Evolutionary conservation across 2,329 filamentous ascomycete genomes (phyloP).

Genomic region (Fusarium lyarnte): DNA sequence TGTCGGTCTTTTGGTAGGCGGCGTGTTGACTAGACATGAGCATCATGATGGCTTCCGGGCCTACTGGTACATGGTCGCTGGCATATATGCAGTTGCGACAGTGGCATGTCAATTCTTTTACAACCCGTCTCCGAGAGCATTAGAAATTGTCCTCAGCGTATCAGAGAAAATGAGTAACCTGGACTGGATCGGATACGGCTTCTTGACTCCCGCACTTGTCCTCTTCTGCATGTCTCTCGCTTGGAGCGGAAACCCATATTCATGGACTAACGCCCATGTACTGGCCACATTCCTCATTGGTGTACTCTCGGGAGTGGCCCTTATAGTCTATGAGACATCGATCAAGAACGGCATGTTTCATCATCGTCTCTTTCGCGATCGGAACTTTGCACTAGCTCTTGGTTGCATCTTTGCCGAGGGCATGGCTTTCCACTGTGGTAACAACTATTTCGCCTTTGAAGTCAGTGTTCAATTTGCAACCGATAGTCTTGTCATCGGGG

Average conservation of each 20-base stretch:
- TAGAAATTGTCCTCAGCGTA: background rate
- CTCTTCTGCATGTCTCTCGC: background rate
- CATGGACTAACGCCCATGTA: background rate
- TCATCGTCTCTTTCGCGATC: background rate
- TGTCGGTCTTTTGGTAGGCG: background rate
- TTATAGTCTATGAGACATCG: background rate
- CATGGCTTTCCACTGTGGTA: background rate
- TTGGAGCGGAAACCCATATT: background rate
- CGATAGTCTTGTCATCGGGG: background rate
- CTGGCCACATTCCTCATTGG: background rate
- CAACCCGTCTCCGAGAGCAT: background rate
- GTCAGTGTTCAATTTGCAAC: background rate
- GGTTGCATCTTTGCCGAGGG: background rate
- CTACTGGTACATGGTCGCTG: constrained; percentile 1
- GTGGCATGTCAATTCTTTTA: background rate
- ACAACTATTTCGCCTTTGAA: background rate
- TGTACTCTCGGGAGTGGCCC: accelerated
- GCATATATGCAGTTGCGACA: background rate
- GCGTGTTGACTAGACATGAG: background rate
- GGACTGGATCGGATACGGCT: background rate
- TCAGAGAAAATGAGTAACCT: background rate
- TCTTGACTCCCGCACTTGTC: background rate
- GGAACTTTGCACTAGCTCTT: background rate
- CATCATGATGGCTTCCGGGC: background rate
- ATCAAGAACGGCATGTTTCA: constrained; percentile 1